Conservation (phyloP, 2,329 filamentous ascomycete genomes). For the Amphichorda felina region DNA sequence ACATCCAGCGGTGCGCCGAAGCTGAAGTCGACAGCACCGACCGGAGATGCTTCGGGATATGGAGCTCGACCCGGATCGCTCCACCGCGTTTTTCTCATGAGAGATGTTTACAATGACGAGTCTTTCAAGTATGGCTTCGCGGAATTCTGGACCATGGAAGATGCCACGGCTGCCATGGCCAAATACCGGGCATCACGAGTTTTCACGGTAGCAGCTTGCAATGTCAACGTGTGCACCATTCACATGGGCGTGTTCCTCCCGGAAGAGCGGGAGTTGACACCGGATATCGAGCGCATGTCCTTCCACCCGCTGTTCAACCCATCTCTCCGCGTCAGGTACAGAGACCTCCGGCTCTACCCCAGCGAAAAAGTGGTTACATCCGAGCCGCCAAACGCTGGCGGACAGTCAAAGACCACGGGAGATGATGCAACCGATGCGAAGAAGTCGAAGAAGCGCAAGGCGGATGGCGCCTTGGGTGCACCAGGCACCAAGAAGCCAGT, state of each 20-base stretch:
- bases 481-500: conserved; percentile 22
- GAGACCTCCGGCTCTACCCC: conserved; percentile 63
- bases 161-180: conserved; percentile 61
- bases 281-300: conserved; percentile 48
- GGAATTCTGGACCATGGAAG: conserved; percentile 66
- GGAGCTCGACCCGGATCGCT: conserved; percentile 67
- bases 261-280: conserved; percentile 44
- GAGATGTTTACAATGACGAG: conserved; percentile 58
- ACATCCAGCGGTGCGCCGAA: conserved; percentile 34
- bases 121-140: conserved; percentile 77
- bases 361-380: conserved; percentile 50
- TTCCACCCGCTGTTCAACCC: conserved; percentile 62
- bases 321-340: conserved; percentile 58
- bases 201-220: conserved; percentile 66
- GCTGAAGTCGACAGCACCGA: conserved; percentile 47
- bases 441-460: conserved; percentile 44
- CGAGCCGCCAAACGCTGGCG: conserved; percentile 24
- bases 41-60: conserved; percentile 42
- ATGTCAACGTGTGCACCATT: conserved; percentile 61
- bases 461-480: conserved; percentile 22
- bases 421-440: conserved; percentile 14
- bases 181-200: conserved; percentile 62
- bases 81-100: conserved; percentile 63
- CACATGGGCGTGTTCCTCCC: conserved; percentile 80
- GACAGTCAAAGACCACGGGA: conserved; percentile 13